Base-by-base conservation (phyloP, 2,329 filamentous ascomycete genomes). In the Aspergillus amoenus region DNA sequence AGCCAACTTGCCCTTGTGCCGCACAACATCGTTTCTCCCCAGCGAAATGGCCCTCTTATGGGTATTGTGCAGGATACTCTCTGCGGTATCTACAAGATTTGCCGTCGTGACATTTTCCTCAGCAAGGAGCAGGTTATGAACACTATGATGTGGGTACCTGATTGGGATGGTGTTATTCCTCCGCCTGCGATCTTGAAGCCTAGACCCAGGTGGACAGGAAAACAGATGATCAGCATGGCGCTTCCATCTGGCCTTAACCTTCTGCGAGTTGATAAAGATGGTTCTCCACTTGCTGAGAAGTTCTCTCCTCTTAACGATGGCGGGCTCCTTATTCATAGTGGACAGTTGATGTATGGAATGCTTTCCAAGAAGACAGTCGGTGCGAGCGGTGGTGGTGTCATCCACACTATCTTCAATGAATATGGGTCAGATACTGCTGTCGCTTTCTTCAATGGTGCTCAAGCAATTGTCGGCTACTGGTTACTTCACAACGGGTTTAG, bases 51-150 rank as follows among this genome's bases (percentile, higher is more conserved):
- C 56, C 95, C 94, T 46, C 83, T 99, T 56, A 99, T 99, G 95
- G 95, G 95, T 86, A 97, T 99, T 66, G 94, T 99, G 21, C 94
- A 99, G 75, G 94, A 99, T 75, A 96, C 93, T 22, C 83, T 99
- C 58, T 94, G 93, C 65, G 94, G 95, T 77, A 88, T 92, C 43
- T 99, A 97, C 85, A 99, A 99, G 80, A 87, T 99, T 66, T 96
- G 90, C 68, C 89, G 92, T 66, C 88, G 93, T 72, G 94, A 99
- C 73, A 87, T 91, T 30, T 97, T 99, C 78, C 78, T 99, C 58
- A 89, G 86, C 56, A 93, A 93, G 73, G 89, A 96, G 65, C 83
- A 93, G 72, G 89, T 99, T 63, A 97, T 97, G 92, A 95, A 97
- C 74, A 84, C 96, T 65, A 88, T 99, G 81, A 83, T 99, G 64